Evolutionary conservation across 2,329 filamentous ascomycete species (phyloP).

Genomic region (Ascochyta lentis): DNA sequence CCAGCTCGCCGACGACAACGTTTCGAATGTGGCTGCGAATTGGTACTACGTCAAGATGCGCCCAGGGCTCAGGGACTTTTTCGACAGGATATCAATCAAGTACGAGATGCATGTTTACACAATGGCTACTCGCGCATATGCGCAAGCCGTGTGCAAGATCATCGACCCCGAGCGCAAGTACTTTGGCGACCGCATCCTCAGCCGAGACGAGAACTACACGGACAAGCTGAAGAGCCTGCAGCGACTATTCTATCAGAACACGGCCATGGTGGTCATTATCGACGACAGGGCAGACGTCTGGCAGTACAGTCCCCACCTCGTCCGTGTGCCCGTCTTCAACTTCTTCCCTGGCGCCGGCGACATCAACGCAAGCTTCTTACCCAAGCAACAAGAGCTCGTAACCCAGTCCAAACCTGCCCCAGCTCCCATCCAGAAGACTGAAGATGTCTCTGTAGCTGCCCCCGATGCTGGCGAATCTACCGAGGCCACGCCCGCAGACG

Average conservation of each 20-base stretch:
- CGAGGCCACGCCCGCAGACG: slow-evolving; percentile 22
- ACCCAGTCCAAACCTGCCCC: slow-evolving; percentile 32
- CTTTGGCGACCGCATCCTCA: slow-evolving; percentile 94
- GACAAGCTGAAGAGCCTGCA: slow-evolving; percentile 89
- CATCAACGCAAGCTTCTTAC: slow-evolving; percentile 97
- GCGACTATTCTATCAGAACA: slow-evolving; percentile 92
- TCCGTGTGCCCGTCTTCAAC: slow-evolving; percentile 94
- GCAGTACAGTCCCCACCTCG: slow-evolving; percentile 89
- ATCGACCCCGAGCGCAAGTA: slow-evolving; percentile 88
- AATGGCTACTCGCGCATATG: slow-evolving; percentile 98
- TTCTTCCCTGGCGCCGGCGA: slow-evolving; percentile 98
- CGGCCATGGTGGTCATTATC: slow-evolving; percentile 99
- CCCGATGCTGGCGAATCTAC: slow-evolving; percentile 34
- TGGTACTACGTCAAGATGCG: slow-evolving; percentile 99
- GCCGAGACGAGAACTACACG: slow-evolving; percentile 94
- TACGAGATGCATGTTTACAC: slow-evolving; percentile 99
- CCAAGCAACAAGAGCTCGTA: slow-evolving; percentile 66
- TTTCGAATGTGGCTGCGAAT: slow-evolving; percentile 46
- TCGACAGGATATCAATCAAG: slow-evolving; percentile 76
- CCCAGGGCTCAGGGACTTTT: slow-evolving; percentile 81
- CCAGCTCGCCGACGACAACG: slow-evolving; percentile 79
- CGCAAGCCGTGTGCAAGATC: slow-evolving; percentile 87
- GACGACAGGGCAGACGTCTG: slow-evolving; percentile 97
- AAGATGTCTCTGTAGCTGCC: slow-evolving; percentile 23
- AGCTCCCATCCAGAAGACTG: slow-evolving; percentile 25